Conservation (phyloP, 257 asterid genomes). For the Solanum tarapatanum region DNA sequence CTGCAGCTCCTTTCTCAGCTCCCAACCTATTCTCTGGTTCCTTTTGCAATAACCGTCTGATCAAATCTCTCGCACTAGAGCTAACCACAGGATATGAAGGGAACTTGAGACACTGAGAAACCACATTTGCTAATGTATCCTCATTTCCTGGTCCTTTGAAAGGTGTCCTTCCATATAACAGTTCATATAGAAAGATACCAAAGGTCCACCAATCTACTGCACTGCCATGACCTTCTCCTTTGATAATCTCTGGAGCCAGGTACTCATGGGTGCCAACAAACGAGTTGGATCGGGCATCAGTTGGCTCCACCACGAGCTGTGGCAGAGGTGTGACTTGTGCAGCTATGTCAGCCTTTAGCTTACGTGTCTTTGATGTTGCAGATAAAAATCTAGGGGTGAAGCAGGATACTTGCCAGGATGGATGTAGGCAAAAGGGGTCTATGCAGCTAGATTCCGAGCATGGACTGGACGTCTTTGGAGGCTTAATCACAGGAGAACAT, state of each 20-base stretch:
- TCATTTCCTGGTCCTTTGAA: slow-evolving; percentile 57
- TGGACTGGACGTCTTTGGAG: slow-evolving; percentile 38
- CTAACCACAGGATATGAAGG: slow-evolving; percentile 51
- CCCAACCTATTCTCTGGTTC: slow-evolving; percentile 71
- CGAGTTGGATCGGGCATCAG: slow-evolving; percentile 68
- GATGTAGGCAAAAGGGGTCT: slow-evolving; percentile 79
- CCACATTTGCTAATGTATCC: slow-evolving; percentile 65
- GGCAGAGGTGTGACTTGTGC: slow-evolving; percentile 55
- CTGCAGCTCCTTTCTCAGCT: slow-evolving; percentile 60
- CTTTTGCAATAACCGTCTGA: slow-evolving; percentile 46
- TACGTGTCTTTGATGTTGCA: slow-evolving; percentile 43
- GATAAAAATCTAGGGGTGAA: slow-evolving; percentile 55
- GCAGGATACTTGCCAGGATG: slow-evolving; percentile 69
- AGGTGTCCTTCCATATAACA: slow-evolving; percentile 71
- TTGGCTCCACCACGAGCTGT: slow-evolving; percentile 76
- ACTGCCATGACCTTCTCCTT: slow-evolving; percentile 87
- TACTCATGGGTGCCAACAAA: slow-evolving; percentile 92
- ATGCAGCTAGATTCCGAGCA: slow-evolving; percentile 56
- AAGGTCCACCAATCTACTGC: slow-evolving; percentile 95
- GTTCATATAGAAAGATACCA: slow-evolving; percentile 66
- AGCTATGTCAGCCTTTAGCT: slow-evolving; percentile 38
- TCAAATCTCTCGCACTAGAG: slow-evolving; percentile 53
- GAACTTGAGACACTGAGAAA: slow-evolving; percentile 49
- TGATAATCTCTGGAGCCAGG: slow-evolving; percentile 82
- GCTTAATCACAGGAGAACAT: slow-evolving; percentile 28